Evolutionary conservation across 1,284 basidiomycete species (phyloP), one percentile per base, ranked within the genome.

Genomic region (Pyrrhoderma noxium): DNA sequence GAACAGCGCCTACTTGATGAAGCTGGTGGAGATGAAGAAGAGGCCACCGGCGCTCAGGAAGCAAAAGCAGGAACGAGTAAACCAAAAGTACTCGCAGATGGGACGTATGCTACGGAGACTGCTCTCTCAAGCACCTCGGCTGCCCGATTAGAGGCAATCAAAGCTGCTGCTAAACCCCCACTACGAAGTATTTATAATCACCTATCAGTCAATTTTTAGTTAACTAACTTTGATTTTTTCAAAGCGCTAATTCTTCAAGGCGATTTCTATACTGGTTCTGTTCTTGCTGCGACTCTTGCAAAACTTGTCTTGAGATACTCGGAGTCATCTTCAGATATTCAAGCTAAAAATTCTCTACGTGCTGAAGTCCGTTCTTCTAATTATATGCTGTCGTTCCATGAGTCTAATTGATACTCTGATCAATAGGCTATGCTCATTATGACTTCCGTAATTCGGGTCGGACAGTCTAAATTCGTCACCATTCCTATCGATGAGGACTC

Each of bases 401-500:
- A 7, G n/a, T n/a, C 21, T 22, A 4, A 5, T 40, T n/a, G 5
- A 8, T 40, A 8, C 21, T 14, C n/a, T 40, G 4, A 40, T 18
- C 14, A 8, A 18, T 14, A 89, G 85, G 85, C 93, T 2, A 98
- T 99, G 90, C 77, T 99, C 54, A 93, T 99, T 65, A 98, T 99
- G 95, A 88, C 93, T 2, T 96, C 92, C 14, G 77, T 96, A 62
- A 89, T 99, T 61, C 91, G 95, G 45, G 92, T 98, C 45, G 96
- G 96, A 38, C 95, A 98, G 71, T 94, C 91, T 54, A 94, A 95
- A 65, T 96, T 96, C 61, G 89, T 89, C 38, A 82, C 89, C 0
- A 85, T 88, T 1, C 89, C 90, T 13, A 99, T 99, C 59, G 96
- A 99, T 71, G 96, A 99, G 67, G 96, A 99, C 68, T 95, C 93